Evolutionary conservation across 1,139 yeast species (phyloP).

Genomic region (Kurtzmaniella quercitrusa): DNA sequence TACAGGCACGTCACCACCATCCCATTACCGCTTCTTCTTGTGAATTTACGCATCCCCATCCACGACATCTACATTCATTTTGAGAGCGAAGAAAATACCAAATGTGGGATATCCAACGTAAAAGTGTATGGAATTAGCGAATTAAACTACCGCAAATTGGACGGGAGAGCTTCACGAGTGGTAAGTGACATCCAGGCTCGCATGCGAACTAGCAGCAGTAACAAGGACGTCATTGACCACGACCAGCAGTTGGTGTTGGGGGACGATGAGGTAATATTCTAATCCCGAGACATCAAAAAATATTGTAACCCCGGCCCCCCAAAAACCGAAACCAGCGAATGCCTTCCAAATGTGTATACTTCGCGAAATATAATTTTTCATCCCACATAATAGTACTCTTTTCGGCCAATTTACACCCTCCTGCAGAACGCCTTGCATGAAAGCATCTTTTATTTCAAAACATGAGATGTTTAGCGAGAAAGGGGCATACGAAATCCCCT

Average conservation of each 20-base stretch:
- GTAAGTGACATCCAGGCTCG: neutral
- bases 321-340: too few relatives aligned
- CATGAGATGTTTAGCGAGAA: neutral
- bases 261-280: neutral
- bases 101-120: slow-evolving; percentile 23
- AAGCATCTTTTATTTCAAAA: neutral
- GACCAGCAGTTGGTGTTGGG: neutral
- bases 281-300: too few relatives aligned
- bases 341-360: too few relatives aligned
- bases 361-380: neutral
- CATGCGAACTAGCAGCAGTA: too few relatives aligned
- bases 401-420: neutral
- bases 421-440: neutral
- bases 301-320: too few relatives aligned
- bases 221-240: neutral
- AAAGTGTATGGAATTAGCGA: slow-evolving; percentile 40
- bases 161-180: slow-evolving; percentile 21
- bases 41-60: slow-evolving; percentile 30
- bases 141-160: slow-evolving; percentile 23
- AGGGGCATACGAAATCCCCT: neutral
- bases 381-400: neutral
- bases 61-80: slow-evolving; percentile 36
- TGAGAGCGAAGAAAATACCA: slow-evolving; percentile 13
- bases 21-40: slow-evolving; percentile 30
- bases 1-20: slow-evolving; percentile 23